Base-by-base conservation (phyloP, 805 yeast genomes). In the Ogataea henricii region DNA sequence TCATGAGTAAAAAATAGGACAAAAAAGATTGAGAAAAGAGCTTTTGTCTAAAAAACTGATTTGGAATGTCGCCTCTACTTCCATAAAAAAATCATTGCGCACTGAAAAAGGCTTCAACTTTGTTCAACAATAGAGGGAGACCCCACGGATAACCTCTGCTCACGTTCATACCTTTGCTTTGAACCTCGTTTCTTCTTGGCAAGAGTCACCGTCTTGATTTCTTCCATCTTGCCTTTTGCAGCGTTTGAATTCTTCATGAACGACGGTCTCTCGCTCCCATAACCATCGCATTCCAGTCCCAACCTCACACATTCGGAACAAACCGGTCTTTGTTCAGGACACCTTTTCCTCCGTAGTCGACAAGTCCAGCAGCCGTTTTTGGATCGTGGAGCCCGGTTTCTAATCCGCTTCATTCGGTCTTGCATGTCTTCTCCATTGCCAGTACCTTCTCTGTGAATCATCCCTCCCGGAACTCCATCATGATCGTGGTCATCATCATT, bases 281-380 rank as follows among this genome's bases (percentile, higher is more conserved):
- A 83, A 7, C 80, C 79, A 58, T 79, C 84, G 63, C 94, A 86
- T 2, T 56, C 58, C 17, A 86, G 62, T 6, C 81, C 79, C 18
- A 86, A 68, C 41, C 83, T 67, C 2, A 56, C 56, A 63, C 94
- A 86, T 54, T 80, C 82, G 6, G 61, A 59, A 60, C 94, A 86
- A 4, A 47, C 57, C 1, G 91, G 90, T 53, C 70, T 73, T 49
- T 79, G 80, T 57, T 81, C 89, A 1, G 87, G 78, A 58, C 92
- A 86, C 54, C 83, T 79, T 62, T 86, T 86, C 54, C 87, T 82
- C 33, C 94, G 73, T 14, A 84, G 65, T 48, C 91, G 67, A 60
- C 92, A 86, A 5, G 88, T 86, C 92, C 92, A 86, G 59, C 94
- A 86, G 0, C 91, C 91, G 25, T 70, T 60, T 42, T 59, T 60